A percentile compares a stretch with the other conserved stretches of the same genome.
phyloP scores from a whole-genome alignment of 495 filamentous ascomycete species.

The Podospora pseudocomata region DNA sequence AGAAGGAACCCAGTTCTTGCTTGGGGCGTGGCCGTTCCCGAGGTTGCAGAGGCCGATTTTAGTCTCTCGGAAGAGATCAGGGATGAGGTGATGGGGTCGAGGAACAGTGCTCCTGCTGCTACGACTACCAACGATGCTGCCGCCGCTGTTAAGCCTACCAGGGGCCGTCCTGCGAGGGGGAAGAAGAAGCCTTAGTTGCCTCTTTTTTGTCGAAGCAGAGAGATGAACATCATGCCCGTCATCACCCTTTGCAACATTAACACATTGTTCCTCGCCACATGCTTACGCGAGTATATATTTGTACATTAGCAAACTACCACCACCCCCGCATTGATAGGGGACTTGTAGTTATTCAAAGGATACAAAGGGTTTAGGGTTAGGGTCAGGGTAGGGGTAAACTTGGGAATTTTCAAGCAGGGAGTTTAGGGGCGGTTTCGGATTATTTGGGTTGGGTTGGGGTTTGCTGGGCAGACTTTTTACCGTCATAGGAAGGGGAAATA shows the following conservation, averaged over 20 bases:
- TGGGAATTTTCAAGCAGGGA: neutral
- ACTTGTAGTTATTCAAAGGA: neutral
- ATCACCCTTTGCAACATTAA: neutral
- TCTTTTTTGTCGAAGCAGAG: neutral
- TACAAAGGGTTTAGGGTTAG: neutral
- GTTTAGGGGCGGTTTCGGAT: neutral
- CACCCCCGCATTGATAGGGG: neutral
- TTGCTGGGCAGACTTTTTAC: neutral
- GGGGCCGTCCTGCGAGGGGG: neutral
- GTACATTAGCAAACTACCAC: neutral
- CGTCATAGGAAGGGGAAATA: too few relatives aligned
- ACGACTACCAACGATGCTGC: neutral
- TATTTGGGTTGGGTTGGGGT: neutral
- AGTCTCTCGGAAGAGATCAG: constrained; percentile 52
- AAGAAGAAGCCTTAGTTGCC: neutral
- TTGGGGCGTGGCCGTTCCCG: constrained; percentile 81
- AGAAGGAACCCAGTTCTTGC: constrained; percentile 39
- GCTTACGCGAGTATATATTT: neutral
- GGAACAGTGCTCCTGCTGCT: neutral
- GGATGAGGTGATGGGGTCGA: neutral
- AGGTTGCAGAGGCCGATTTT: constrained; percentile 66
- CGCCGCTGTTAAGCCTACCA: neutral
- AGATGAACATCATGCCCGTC: too few relatives aligned
- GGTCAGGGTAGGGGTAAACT: neutral
- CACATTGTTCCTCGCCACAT: neutral